Conservation (phyloP, 2,329 filamentous ascomycete species). For the Ramichloridium luteum region DNA sequence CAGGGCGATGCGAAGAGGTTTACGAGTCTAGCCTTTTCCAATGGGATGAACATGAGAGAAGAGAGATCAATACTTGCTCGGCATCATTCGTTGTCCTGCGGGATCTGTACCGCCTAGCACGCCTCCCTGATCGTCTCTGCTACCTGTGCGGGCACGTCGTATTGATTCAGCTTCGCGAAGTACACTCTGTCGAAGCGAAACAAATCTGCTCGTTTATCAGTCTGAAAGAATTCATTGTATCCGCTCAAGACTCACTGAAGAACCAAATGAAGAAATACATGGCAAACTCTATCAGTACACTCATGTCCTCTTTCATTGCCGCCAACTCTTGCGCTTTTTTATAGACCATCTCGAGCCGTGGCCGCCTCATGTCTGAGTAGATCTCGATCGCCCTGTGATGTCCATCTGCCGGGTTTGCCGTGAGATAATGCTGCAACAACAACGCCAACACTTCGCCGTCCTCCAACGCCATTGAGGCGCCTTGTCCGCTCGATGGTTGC, state of each 20-base stretch:
- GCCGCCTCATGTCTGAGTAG: slow-evolving; percentile 7
- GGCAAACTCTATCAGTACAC: slow-evolving; percentile 5
- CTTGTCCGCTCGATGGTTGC: slow-evolving; percentile 42
- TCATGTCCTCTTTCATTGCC: slow-evolving; percentile 9
- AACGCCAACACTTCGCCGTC: slow-evolving; percentile 38
- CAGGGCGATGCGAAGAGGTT: too few relatives aligned
- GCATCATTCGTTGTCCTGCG: too few relatives aligned
- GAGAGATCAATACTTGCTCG: too few relatives aligned
- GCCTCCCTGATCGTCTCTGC: too few relatives aligned
- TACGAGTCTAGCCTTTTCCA: too few relatives aligned
- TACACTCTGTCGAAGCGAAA: too few relatives aligned
- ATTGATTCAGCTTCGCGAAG: too few relatives aligned
- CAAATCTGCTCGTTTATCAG: too few relatives aligned
- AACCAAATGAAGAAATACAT: slow-evolving; percentile 9
- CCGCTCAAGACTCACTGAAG: slow-evolving; percentile 1
- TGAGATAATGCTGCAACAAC: slow-evolving; percentile 21
- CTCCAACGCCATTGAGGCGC: slow-evolving; percentile 43
- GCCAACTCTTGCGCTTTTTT: slow-evolving; percentile 6
- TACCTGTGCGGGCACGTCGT: too few relatives aligned
- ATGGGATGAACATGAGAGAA: too few relatives aligned
- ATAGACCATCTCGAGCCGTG: slow-evolving; percentile 4
- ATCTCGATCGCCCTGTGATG: slow-evolving; percentile 3
- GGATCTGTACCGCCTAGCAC: too few relatives aligned
- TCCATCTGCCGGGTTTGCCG: neutral
- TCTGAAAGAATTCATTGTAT: too few relatives aligned